Evolutionary conservation across 257 asterid species (phyloP).

Genomic region (Plantago ovata): DNA sequence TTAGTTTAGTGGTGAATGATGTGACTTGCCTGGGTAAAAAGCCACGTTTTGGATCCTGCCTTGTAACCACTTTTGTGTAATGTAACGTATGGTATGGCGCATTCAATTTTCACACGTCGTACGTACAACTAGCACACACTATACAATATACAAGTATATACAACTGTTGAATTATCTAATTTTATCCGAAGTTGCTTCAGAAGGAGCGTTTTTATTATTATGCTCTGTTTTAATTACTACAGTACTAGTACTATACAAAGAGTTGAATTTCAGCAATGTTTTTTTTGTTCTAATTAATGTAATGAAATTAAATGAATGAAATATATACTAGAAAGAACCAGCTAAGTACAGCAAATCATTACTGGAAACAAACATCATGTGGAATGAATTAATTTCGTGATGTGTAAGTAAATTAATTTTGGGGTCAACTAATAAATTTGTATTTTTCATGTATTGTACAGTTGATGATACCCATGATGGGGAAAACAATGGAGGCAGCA

Average conservation of each 20-base stretch:
- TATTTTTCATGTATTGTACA: constrained; percentile 10
- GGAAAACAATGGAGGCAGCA: constrained; percentile 52
- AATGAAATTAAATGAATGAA: too few relatives aligned
- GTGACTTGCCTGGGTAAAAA: background rate
- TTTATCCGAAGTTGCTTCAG: background rate
- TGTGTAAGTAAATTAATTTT: too few relatives aligned
- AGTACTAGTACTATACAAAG: too few relatives aligned
- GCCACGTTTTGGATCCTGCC: constrained; percentile 9
- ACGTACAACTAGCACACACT: constrained; percentile 3
- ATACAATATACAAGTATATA: too few relatives aligned
- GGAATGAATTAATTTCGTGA: too few relatives aligned
- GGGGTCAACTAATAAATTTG: background rate
- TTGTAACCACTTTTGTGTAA: background rate
- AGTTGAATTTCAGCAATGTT: too few relatives aligned
- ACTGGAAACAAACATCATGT: background rate
- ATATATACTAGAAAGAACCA: constrained; percentile 4
- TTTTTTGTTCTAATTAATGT: background rate
- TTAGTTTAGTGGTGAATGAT: background rate
- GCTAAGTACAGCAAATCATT: constrained; percentile 9
- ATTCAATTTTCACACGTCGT: constrained; percentile 4
- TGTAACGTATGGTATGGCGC: background rate
- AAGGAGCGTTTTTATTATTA: too few relatives aligned
- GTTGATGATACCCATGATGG: constrained; percentile 84
- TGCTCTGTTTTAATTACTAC: too few relatives aligned
- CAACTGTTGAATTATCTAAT: background rate